A percentile compares a stretch with the other conserved stretches of the same genome.
Conservation (phyloP, 1,284 basidiomycete genomes). For the Meira nashicola region DNA sequence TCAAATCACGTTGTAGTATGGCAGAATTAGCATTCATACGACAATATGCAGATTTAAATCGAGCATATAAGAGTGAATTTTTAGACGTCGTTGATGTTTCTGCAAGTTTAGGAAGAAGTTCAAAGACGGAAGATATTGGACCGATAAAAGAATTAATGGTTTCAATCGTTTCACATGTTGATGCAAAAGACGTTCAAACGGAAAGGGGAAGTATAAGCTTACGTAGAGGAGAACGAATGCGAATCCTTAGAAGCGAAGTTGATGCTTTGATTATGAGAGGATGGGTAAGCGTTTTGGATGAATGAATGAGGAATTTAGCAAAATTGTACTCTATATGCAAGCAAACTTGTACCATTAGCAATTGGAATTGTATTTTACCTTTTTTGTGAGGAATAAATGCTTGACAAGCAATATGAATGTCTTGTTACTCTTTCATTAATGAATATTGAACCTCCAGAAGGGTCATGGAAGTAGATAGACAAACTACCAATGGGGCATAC, state of each 20-base stretch:
- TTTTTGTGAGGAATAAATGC: no score
- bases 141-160: slow-evolving; percentile 76
- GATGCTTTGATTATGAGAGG: slow-evolving; percentile 88
- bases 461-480: no score
- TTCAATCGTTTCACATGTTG: slow-evolving; percentile 69
- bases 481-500: no score
- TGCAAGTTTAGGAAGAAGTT: slow-evolving; percentile 18
- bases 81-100: slow-evolving; percentile 62
- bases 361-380: not conserved
- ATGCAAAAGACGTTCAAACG: slow-evolving; percentile 83
- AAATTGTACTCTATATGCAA: not conserved
- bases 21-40: slow-evolving; percentile 86
- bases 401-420: no score
- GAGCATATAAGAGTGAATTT: slow-evolving; percentile 79
- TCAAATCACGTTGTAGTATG: slow-evolving; percentile 73
- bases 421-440: no score
- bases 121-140: slow-evolving; percentile 38
- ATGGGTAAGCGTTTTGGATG: slow-evolving; percentile 65
- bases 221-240: slow-evolving; percentile 77
- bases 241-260: slow-evolving; percentile 77
- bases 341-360: not conserved
- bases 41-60: slow-evolving; percentile 72
- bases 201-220: slow-evolving; percentile 81
- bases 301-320: slow-evolving; percentile 7
- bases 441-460: no score